A percentile compares a stretch with the other conserved stretches of the same genome.
phyloP scores from a whole-genome alignment of 192 early-diverging fungal genomes.

The Rhizoclosmatium sp. region DNA sequence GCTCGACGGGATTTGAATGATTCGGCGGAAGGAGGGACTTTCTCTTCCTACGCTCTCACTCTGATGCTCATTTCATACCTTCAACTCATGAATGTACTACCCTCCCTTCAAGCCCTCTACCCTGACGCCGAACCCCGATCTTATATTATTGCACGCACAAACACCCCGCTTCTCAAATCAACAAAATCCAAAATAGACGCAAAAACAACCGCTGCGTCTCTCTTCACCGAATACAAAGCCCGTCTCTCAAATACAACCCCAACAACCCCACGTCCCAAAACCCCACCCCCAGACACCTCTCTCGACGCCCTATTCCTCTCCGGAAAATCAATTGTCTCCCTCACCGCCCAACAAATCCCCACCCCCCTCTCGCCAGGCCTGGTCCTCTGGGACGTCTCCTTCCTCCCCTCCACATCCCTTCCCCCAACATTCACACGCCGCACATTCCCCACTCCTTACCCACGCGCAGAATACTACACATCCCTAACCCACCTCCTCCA shows the following conservation, averaged over 20 bases:
- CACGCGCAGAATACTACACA: conserved; percentile 10
- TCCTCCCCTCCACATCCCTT: conserved; percentile 24
- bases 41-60: conserved; percentile 54
- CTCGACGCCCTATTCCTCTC: neutral
- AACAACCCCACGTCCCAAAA: neutral
- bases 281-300: neutral
- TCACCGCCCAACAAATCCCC: neutral
- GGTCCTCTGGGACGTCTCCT: conserved; percentile 42
- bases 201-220: conserved; percentile 16
- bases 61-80: conserved; percentile 57
- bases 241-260: neutral
- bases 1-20: conserved; percentile 53
- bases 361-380: neutral
- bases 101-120: conserved; percentile 49
- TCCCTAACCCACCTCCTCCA: conserved; percentile 44
- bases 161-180: conserved; percentile 12
- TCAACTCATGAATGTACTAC: conserved; percentile 48
- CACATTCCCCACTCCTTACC: neutral
- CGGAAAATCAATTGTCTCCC: neutral
- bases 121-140: neutral
- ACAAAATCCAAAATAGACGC: conserved; percentile 21
- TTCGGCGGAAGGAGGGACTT: conserved; percentile 47
- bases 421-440: neutral
- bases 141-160: conserved; percentile 18
- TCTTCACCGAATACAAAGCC: conserved; percentile 4